Evolutionary conservation across 2,329 filamentous ascomycete genomes (phyloP).

Genomic region (Paraconiothyrium sp.): DNA sequence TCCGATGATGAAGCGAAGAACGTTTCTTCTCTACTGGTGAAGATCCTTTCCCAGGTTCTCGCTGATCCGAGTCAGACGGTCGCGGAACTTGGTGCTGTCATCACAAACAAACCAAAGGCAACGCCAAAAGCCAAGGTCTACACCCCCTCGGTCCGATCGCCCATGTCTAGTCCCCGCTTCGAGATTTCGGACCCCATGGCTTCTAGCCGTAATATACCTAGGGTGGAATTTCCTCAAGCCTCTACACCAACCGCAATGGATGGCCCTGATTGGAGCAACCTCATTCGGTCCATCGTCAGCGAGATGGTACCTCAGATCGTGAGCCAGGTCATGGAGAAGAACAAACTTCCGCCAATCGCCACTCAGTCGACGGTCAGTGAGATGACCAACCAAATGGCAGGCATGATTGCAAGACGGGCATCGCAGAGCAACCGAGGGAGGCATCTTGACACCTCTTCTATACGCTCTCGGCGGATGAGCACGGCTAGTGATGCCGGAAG

Average conservation of each 20-base stretch:
- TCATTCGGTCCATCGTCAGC: slow-evolving; percentile 44
- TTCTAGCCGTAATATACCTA: slow-evolving; percentile 18
- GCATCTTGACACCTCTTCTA: slow-evolving; percentile 34
- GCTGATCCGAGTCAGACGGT: slow-evolving; percentile 36
- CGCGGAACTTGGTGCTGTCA: slow-evolving; percentile 32
- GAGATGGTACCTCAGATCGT: slow-evolving; percentile 48
- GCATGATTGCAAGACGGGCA: slow-evolving; percentile 37
- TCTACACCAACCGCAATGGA: slow-evolving; percentile 17
- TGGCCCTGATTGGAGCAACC: slow-evolving; percentile 37
- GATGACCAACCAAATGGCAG: slow-evolving; percentile 43
- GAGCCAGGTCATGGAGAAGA: slow-evolving; percentile 41
- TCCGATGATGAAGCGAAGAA: slow-evolving; percentile 41
- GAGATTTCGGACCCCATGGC: slow-evolving; percentile 26
- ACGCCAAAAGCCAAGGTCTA: not conserved
- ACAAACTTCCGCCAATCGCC: slow-evolving; percentile 31
- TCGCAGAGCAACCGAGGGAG: slow-evolving; percentile 37
- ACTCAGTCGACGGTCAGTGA: slow-evolving; percentile 34
- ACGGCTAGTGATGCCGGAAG: slow-evolving; percentile 41
- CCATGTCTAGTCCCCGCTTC: slow-evolving; percentile 27
- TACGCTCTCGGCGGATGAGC: slow-evolving; percentile 40
- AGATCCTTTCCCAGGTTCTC: slow-evolving; percentile 35
- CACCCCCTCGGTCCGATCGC: slow-evolving; percentile 19
- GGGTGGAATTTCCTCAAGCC: slow-evolving; percentile 16
- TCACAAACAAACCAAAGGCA: slow-evolving; percentile 26
- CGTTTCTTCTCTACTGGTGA: slow-evolving; percentile 36